These are phyloP conservation scores for Keithomyces neogunnii DNA, from an alignment of 2,329 filamentous ascomycete genomes.

Conservation along the genomic window DNA sequence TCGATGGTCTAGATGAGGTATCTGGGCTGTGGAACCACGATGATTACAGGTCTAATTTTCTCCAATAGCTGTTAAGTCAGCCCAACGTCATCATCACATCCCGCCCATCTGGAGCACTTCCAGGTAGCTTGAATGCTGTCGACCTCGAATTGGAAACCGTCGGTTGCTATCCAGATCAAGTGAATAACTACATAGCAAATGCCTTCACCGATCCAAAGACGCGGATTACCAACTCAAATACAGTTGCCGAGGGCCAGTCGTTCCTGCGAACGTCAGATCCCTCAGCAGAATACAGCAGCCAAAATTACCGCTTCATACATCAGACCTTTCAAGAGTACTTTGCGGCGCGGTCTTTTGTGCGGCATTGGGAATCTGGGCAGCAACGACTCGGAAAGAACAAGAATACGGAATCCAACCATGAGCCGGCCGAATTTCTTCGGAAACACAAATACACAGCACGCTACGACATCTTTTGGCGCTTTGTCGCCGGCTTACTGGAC, in stretches of 20 bases:
- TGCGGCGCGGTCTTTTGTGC: constrained; percentile 28
- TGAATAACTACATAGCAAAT: constrained; percentile 21
- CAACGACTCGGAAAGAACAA: no score
- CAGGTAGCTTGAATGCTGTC: constrained; percentile 7
- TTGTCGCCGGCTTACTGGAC: constrained; percentile 27
- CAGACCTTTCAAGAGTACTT: constrained; percentile 35
- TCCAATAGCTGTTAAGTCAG: constrained; percentile 21
- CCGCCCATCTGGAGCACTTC: constrained; percentile 18
- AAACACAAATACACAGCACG: constrained; percentile 27
- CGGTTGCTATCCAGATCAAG: constrained; percentile 28
- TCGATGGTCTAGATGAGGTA: constrained; percentile 37
- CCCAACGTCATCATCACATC: constrained; percentile 31
- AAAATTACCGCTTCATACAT: constrained; percentile 31
- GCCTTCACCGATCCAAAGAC: neutral
- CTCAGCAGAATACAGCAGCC: constrained; percentile 8
- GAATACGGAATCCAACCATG: no score
- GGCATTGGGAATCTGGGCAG: constrained; percentile 16
- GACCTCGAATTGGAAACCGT: constrained; percentile 31
- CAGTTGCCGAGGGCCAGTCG: constrained; percentile 12
- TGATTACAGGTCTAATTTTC: constrained; percentile 13
- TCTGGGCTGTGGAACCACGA: constrained; percentile 15
- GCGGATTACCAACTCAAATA: no score
- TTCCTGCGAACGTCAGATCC: constrained; percentile 26
- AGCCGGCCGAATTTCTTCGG: constrained; percentile 16
- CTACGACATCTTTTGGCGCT: constrained; percentile 34